Percentiles rank a stretch among this genome's conserved stretches.
Evolutionary conservation across 2,329 filamentous ascomycete genomes (phyloP).

Genomic region (Aspergillus sclerotialis): DNA sequence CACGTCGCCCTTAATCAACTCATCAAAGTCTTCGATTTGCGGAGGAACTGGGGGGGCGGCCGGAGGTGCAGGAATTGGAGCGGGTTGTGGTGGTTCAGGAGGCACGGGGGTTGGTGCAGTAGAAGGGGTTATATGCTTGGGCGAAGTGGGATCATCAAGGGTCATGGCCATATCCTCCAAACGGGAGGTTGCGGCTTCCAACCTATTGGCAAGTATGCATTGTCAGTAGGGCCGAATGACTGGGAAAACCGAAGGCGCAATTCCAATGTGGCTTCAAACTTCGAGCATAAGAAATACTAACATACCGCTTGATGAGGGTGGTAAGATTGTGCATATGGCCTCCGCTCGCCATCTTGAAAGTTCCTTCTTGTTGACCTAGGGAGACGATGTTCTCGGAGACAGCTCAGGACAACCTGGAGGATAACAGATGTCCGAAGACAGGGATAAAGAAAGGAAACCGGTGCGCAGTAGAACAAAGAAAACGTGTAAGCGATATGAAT

Average conservation of each 20-base stretch:
- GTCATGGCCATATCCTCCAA: conserved; percentile 92
- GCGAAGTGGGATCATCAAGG: conserved; percentile 44
- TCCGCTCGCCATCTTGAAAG: conserved; percentile 53
- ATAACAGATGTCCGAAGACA: conserved; percentile 45
- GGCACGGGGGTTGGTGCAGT: conserved; percentile 16
- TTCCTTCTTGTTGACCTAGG: conserved; percentile 8
- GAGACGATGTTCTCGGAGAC: conserved; percentile 5
- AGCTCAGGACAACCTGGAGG: conserved; percentile 20
- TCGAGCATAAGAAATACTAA: conserved; percentile 9
- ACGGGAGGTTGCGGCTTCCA: conserved; percentile 92
- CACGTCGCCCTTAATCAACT: conserved; percentile 65
- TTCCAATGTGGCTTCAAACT: background rate
- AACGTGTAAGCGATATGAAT: too few species aligned
- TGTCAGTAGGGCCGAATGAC: conserved; percentile 20
- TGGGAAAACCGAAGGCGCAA: background rate
- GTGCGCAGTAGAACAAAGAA: too few species aligned
- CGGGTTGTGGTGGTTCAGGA: conserved; percentile 35
- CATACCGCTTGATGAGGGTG: conserved; percentile 95
- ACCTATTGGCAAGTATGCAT: conserved; percentile 56
- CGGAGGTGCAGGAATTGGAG: conserved; percentile 38
- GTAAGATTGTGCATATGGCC: conserved; percentile 94
- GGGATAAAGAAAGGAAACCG: background rate
- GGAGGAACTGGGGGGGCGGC: conserved; percentile 59
- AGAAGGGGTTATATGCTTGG: conserved; percentile 25
- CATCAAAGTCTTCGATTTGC: conserved; percentile 82